Base-by-base conservation (phyloP, 2,329 filamentous ascomycete species). In the Grosmannia clavigera region DNA sequence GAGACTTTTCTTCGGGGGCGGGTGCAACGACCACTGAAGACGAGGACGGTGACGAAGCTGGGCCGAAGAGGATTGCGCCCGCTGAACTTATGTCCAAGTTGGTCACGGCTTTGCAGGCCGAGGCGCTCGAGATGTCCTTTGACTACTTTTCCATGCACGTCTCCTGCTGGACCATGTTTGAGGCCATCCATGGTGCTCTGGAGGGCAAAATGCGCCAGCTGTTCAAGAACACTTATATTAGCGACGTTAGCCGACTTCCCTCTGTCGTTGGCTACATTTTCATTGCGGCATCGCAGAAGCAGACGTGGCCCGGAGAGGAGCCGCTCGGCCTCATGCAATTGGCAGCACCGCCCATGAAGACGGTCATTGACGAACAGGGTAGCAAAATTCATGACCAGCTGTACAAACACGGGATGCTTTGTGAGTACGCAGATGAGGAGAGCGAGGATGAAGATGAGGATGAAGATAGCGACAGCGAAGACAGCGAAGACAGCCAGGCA, bases 131-230 rank as follows among this genome's bases (percentile, higher is more conserved):
- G 61, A 57, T 76, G 5, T 63, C 65, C 0, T 74, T 76, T 57
- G 73, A 76, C n/a, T 75, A 75, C 59, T 62, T 76, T 35, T 16
- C 54, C 5, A 64, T 79, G 61, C 76, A 78, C 62, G 69, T 70
- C 3, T 58, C 61, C 31, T 74, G 71, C 66, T 78, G 74, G 74
- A 62, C 61, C 16, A 55, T 75, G 3, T 69, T 79, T 11, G 67
- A 70, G 3, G 29, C 50, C 1, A 62, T 76, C 4, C 68, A 68
- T 11, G 63, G 72, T 3, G 59, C 60, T 2, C 72, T 70, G 55
- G 67, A 71, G 19, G 55, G 66, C 0, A 11, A 69, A 0, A 66
- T 78, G 9, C 61, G 64, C 19, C 31, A 69, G n/a, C 63, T 72
- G 10, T 74, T 66, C 61, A 70, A 68, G 0, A 64, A 69, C 1